Base-by-base conservation (phyloP, 495 filamentous ascomycete genomes). In the Hyaloscypha finlandica region DNA sequence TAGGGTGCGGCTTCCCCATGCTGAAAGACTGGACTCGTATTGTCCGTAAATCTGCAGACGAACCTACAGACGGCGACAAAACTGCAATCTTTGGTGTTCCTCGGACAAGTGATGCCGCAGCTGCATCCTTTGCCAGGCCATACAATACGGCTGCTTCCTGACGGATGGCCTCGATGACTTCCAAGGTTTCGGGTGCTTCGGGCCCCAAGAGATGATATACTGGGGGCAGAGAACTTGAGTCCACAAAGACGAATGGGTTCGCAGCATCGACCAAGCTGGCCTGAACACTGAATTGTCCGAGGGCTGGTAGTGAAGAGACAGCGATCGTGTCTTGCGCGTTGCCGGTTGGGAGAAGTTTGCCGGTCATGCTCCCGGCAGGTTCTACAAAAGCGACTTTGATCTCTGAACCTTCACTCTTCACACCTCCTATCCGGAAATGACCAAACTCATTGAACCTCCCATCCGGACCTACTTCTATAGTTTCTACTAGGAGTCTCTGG, bases 221-320 rank as follows among this genome's bases (percentile, higher is more conserved):
- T 9, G 59, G 39, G 2, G 77, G 64, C 39, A 86, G 73, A 1
- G 74, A 76, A 14, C 80, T 76, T 58, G 89, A 81, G 4, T 78
- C 77, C 0, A 91, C 77, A 71, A 91, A 92, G 4, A 89, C 81
- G 45, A 85, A 84, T 0, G 89, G 89, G 66, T 90, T 91, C 2
- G 81, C 83, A 3, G 84, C 86, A 62, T 92, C 90, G 31, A 91
- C 79, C 37, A 80, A 79, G 8, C 76, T 84, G 1, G 83, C 85
- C 14, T 76, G 71, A 0, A 85, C 74, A 2, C 82, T 80, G 6
- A 78, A 73, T 8, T 29, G 33, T 48, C 37, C 59, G 12, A 37
- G 35, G 8, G 52, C 22, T 33, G 20, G 29, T 2, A 33, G 20
- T 16, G 61, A 20, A 20, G 25, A 32, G 19, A 64, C 29, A 9